A percentile compares a stretch with the other conserved stretches of the same genome.
These are phyloP conservation scores for Detonula confervacea DNA, from an alignment of 352 stramenopile genomes.

Conservation along the genomic window DNA sequence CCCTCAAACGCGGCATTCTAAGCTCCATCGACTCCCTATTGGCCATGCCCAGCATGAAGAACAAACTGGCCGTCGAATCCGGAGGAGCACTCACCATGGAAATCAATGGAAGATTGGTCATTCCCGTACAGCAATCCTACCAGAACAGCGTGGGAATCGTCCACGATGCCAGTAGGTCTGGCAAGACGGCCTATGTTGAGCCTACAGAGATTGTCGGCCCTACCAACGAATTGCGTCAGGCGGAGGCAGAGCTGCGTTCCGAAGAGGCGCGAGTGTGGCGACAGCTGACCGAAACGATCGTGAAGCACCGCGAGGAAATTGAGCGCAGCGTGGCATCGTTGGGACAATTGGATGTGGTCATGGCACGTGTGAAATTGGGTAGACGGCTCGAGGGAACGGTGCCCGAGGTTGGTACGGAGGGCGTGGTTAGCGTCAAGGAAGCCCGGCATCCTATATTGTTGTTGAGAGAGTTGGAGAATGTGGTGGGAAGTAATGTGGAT, in stretches of 20 bases:
- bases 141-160: conserved; percentile 69
- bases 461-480: conserved; percentile 65
- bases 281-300: conserved; percentile 66
- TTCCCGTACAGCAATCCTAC: conserved; percentile 68
- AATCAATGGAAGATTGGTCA: conserved; percentile 69
- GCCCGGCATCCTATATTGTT: conserved; percentile 87
- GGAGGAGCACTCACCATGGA: conserved; percentile 70
- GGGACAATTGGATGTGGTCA: conserved; percentile 80
- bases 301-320: conserved; percentile 58
- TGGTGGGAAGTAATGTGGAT: conserved; percentile 86
- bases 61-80: conserved; percentile 74
- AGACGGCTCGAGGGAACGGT: conserved; percentile 64
- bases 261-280: conserved; percentile 78
- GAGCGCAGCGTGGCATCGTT: conserved; percentile 64
- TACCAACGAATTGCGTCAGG: conserved; percentile 79
- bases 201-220: conserved; percentile 70
- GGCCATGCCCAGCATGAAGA: conserved; percentile 56
- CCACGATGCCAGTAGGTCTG: conserved; percentile 70
- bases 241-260: conserved; percentile 60
- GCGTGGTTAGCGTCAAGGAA: conserved; percentile 77
- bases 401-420: conserved; percentile 77
- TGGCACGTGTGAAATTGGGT: conserved; percentile 70
- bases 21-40: conserved; percentile 63
- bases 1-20: conserved; percentile 65
- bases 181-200: conserved; percentile 80